These are phyloP conservation scores for Chloranthus sessilifolius DNA, from an alignment of 164 flowering plant species.

Conservation along the genomic window DNA sequence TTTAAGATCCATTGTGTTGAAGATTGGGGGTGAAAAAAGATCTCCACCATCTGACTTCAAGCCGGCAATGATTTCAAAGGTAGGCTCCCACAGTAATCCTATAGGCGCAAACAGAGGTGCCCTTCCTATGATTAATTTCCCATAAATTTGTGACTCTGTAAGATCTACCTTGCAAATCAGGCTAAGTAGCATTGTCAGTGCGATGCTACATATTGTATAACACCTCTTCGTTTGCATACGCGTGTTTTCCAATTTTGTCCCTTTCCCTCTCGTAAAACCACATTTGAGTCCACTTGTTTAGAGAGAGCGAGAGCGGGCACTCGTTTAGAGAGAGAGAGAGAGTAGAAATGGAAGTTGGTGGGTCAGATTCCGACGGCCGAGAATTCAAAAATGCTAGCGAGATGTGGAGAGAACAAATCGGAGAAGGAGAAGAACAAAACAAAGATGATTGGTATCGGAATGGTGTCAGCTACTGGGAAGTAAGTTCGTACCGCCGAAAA, in stretches of 20 bases:
- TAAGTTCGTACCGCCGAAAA: constrained; percentile 12
- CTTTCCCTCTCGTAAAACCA: not conserved
- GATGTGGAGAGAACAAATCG: constrained; percentile 83
- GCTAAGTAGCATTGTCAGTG: no score
- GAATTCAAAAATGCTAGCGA: constrained; percentile 64
- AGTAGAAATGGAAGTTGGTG: constrained; percentile 45
- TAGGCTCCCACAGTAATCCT: no score
- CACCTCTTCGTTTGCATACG: not conserved
- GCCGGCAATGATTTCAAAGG: no score
- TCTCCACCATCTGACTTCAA: no score
- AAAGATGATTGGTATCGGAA: constrained; percentile 66
- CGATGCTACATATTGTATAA: not conserved
- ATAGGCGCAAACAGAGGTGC: no score
- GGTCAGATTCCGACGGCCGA: constrained; percentile 64
- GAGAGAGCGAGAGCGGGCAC: not conserved
- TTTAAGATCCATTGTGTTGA: no score
- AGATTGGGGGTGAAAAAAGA: no score
- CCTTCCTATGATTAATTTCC: no score
- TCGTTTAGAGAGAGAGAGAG: not conserved
- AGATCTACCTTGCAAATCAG: no score
- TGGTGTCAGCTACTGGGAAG: constrained; percentile 90
- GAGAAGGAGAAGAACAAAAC: constrained; percentile 33
- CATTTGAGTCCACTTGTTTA: not conserved
- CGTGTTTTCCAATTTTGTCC: not conserved
- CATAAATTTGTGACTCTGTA: no score